Base-by-base conservation (phyloP, 805 yeast genomes). In the Ogataea henricii region DNA sequence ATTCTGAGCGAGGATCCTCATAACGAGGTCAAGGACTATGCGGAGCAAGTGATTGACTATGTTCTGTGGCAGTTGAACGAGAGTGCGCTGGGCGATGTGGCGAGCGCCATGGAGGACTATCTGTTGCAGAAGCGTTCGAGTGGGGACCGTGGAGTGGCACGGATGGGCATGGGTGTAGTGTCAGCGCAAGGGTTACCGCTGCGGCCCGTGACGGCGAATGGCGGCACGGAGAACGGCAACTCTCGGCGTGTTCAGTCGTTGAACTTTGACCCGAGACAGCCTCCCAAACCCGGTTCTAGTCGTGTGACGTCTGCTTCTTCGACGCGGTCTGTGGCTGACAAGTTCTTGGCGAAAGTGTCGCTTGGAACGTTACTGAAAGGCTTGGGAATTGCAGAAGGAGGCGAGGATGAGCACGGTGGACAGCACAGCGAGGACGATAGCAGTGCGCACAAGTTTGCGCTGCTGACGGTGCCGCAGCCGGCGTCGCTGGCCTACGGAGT, bases 1-100 rank as follows among this genome's bases (percentile, higher is more conserved):
- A 82, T 89, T 22, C 67, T 89, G 23, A 79, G 96, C 1, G 90
- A 86, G 54, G 99, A 94, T 65, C 96, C 98, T 0, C 94, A 86
- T 64, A 69, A 78, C 29, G 96, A 89, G 65, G 90, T 91, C 6
- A 81, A 79, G 48, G 78, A 78, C 40, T 73, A 81, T 50, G 92
- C 97, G 0, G 84, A 83, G 46, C 81, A 78, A 23, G 77, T 89
- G 12, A 83, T 89, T 16, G 97, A 90, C 63, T 81, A 76, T 51
- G 82, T 90, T 18, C 70, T 87, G 65, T 60, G 79, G 41, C 78
- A 80, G 48, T 68, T 92, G 44, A 77, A 81, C 51, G 82, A 83
- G 41, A 77, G 89, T 51, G 84, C 82, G 37, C 62, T 92, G 27
- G 81, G 83, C 0, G 83, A 78, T 1, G 73, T 83, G 4, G 91